Percentiles rank a stretch among this genome's conserved stretches.
Evolutionary conservation across 1,139 yeast genomes (phyloP).

Genomic region (Insectozyma bohioensis): DNA sequence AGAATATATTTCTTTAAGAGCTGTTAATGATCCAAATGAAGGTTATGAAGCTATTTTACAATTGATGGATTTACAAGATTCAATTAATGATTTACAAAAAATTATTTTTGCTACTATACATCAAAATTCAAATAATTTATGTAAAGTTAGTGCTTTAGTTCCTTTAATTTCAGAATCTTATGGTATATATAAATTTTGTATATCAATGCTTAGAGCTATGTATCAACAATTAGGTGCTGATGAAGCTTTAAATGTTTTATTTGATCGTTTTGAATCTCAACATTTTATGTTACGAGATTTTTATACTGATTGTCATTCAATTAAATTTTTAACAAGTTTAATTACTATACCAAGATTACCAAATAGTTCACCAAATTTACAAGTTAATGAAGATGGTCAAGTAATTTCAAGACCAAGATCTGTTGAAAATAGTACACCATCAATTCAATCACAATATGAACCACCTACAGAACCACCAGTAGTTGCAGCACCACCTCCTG

Average conservation of each 20-base stretch:
- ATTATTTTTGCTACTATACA: slow-evolving; percentile 73
- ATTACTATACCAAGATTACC: slow-evolving; percentile 85
- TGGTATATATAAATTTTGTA: slow-evolving; percentile 86
- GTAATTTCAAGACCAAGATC: slow-evolving; percentile 39
- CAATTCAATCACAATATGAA: slow-evolving; percentile 31
- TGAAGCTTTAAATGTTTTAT: slow-evolving; percentile 75
- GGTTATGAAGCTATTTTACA: slow-evolving; percentile 90
- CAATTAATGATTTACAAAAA: slow-evolving; percentile 76
- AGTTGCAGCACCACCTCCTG: slow-evolving; percentile 38
- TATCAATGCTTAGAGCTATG: slow-evolving; percentile 90
- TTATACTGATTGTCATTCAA: slow-evolving; percentile 86
- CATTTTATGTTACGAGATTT: slow-evolving; percentile 79
- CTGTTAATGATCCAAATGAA: slow-evolving; percentile 92
- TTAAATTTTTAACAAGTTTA: slow-evolving; percentile 78
- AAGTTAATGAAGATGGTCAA: slow-evolving; percentile 45
- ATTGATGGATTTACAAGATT: slow-evolving; percentile 83
- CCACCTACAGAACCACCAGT: slow-evolving; percentile 21
- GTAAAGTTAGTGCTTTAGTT: slow-evolving; percentile 83
- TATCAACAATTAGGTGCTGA: slow-evolving; percentile 73
- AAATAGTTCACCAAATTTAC: slow-evolving; percentile 64
- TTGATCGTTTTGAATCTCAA: slow-evolving; percentile 74
- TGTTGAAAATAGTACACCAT: slow-evolving; percentile 17
- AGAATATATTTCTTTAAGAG: slow-evolving; percentile 84
- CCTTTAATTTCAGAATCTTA: slow-evolving; percentile 93
- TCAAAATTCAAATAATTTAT: slow-evolving; percentile 67